Evolutionary conservation across 2,329 filamentous ascomycete species (phyloP).

Genomic region (Lanzia echinophila): DNA sequence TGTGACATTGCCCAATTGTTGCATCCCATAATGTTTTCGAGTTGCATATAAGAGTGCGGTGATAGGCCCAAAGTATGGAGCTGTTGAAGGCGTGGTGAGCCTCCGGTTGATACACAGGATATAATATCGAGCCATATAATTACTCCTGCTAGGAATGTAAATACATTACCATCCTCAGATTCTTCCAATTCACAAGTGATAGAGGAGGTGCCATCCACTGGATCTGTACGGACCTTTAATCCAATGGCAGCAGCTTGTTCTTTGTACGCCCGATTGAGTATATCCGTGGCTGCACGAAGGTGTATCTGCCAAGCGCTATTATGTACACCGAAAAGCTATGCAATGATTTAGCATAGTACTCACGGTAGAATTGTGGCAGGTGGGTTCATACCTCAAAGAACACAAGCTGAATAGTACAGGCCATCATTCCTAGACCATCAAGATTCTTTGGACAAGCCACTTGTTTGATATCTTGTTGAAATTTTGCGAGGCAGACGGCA

Average conservation of each 20-base stretch:
- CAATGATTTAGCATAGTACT: slow-evolving; percentile 18
- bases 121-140: slow-evolving; percentile 45
- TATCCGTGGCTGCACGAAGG: slow-evolving; percentile 21
- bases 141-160: slow-evolving; percentile 42
- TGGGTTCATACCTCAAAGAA: slow-evolving; percentile 40
- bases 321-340: slow-evolving; percentile 38
- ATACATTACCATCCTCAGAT: slow-evolving; percentile 37
- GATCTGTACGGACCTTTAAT: background rate
- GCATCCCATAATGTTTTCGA: slow-evolving; percentile 48
- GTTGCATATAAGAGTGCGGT: slow-evolving; percentile 30
- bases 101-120: slow-evolving; percentile 40
- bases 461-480: slow-evolving; percentile 21
- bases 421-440: slow-evolving; percentile 35
- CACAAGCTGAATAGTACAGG: slow-evolving; percentile 47
- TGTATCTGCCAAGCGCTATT: slow-evolving; percentile 22
- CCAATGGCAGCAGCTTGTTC: slow-evolving; percentile 1
- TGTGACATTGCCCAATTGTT: slow-evolving; percentile 50
- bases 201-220: background rate
- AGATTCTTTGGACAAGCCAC: slow-evolving; percentile 18
- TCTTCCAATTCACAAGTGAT: background rate
- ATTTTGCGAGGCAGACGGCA: slow-evolving; percentile 16
- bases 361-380: slow-evolving; percentile 27
- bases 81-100: slow-evolving; percentile 35
- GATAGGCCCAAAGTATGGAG: slow-evolving; percentile 37
- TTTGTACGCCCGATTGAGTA: slow-evolving; percentile 12